phyloP scores from a whole-genome alignment of 1,284 basidiomycete species.

The Leucoagaricus sp. region DNA sequence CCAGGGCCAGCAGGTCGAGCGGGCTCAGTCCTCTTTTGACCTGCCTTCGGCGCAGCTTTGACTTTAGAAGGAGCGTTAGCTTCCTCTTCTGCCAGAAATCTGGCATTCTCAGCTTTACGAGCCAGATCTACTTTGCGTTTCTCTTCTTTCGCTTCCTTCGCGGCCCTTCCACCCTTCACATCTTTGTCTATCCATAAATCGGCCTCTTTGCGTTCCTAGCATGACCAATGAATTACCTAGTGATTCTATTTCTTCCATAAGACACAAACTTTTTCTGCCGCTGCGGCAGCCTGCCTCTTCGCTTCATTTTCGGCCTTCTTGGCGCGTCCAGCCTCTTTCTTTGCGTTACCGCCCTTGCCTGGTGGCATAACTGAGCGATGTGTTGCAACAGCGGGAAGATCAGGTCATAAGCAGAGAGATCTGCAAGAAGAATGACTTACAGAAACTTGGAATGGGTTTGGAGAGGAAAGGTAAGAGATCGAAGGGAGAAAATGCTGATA shows the following conservation, averaged over 20 bases:
- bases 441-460: no score
- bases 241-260: background rate
- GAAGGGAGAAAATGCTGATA: background rate
- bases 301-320: constrained; percentile 94
- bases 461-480: no score
- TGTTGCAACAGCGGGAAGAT: background rate
- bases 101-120: constrained; percentile 76
- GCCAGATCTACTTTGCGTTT: constrained; percentile 74
- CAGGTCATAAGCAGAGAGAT: no score
- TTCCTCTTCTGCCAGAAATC: constrained; percentile 86
- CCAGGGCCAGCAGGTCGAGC: constrained; percentile 70
- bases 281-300: constrained; percentile 66
- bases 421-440: no score
- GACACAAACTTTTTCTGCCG: constrained; percentile 56
- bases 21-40: constrained; percentile 47
- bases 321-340: constrained; percentile 86
- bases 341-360: constrained; percentile 77
- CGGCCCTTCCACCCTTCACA: constrained; percentile 58
- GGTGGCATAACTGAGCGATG: constrained; percentile 62
- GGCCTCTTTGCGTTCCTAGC: constrained; percentile 76
- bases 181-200: constrained; percentile 75
- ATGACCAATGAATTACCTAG: background rate
- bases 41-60: constrained; percentile 69
- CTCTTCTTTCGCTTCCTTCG: constrained; percentile 75
- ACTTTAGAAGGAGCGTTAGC: constrained; percentile 61